Evolutionary conservation across 495 filamentous ascomycete genomes (phyloP), one percentile per base, ranked within the genome.

Genomic region (Letharia columbiana): DNA sequence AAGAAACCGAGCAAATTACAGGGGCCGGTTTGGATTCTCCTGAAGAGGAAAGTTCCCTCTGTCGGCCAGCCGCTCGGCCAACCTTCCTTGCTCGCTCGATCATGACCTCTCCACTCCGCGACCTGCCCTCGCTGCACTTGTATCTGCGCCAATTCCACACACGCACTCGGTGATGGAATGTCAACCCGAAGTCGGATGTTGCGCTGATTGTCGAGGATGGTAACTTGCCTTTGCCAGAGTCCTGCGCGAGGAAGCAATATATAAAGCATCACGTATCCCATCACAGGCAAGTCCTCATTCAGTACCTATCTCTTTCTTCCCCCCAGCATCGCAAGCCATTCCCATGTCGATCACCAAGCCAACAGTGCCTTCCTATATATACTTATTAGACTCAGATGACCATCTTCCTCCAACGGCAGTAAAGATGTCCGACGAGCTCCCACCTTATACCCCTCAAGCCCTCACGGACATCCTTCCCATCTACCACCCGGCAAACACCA

Each of bases 371-470:
- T 57, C 54, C 6, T 9, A 57, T 7, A 57, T 57, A 7, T 37
- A 57, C 17, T 3, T 57, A 8, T 10, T 33, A 57, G 33, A 37
- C 15, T 37, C 33, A 3, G 6, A 17, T 57, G 33, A 57, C 54
- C 2, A 37, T 57, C 17, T 57, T 5, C 54, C 54, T 37, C 10
- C 33, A 10, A 57, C 33, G 6, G 20, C 10, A 11, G 15, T 6
- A 61, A 91, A 96, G 40, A 97, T 97, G 71, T 57, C 54, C 2
- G 92, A 97, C 73, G 86, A 95, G 2, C 74, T 94, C 41, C 93
- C 93, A 31, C 92, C 89, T 3, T 98, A 88, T 74, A 94, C 96
- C 74, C 96, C 91, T 9, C 81, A 70, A 67, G 42, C 64, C 61
- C 45, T 67, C 49, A 57, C 52, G 45, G 68, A 70, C 57, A 70